Base-by-base conservation (phyloP, 768 basidiomycete species). In the Leccinum sublutescens region DNA sequence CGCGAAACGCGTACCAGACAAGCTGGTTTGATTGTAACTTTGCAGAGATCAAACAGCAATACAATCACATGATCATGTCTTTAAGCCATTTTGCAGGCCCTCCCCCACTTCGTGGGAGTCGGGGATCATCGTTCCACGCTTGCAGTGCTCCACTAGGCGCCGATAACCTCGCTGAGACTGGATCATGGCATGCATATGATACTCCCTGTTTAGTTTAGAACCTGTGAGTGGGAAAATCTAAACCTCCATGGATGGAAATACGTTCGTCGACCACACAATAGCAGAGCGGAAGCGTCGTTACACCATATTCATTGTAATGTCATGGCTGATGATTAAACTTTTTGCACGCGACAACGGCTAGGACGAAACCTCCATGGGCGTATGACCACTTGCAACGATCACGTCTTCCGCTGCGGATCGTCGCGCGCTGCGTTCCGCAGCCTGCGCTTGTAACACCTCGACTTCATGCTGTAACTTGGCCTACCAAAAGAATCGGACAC, bases 391-490 rank as follows among this genome's bases (percentile, higher is more conserved):
- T 11, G 69, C 71, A 6, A 73, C 69, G 27, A 73, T 59, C 29
- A 71, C 67, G 6, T 71, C 70, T 27, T 68, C 68, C 5, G 67
- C 69, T 1, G 71, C 71, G 2, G 61, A 64, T 49, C 69, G 67
- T 27, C 70, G 71, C 29, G 77, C 75, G 57, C 65, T 73, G 48
- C 82, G 77, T 57, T 79, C 79, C 0, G 76, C 82, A 25, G 81
- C 78, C 59, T 77, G 81, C 9, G 77, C 69, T 62, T 83, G 77
- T 23, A 91, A 72, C 4, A 74, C 74, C 48, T 83, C 83, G 38
- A 91, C 77, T 59, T 90, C 89, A 21, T 76, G 76, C 57, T 80
- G 77, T 31, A 89, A 71, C 61, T 84, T 85, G 15, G 77, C 76
- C 89, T 88, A 54, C 12, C 43, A 17, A 48, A 25, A 47, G 52